These are phyloP conservation scores for Saccharomyces pastorianus DNA, from an alignment of 1,139 yeast genomes.

Conservation along the genomic window DNA sequence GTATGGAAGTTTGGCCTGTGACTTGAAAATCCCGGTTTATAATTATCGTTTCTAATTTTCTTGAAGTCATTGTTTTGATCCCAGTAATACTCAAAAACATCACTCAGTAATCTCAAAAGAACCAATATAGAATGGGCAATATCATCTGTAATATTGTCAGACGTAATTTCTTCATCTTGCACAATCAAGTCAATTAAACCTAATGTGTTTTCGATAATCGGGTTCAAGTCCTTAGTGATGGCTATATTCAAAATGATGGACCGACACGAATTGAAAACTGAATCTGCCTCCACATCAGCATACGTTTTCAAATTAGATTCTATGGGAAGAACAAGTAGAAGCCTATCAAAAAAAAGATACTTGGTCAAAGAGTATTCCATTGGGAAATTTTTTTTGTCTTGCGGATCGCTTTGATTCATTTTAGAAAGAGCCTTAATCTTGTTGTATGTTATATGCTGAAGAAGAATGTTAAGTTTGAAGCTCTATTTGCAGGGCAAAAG, in stretches of 20 bases:
- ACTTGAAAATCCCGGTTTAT: slow-evolving; percentile 22
- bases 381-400: background rate
- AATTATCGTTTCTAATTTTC: slow-evolving; percentile 4
- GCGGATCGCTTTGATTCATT: slow-evolving; percentile 1
- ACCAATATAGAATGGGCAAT: slow-evolving; percentile 22
- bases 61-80: slow-evolving; percentile 11
- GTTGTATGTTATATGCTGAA: background rate
- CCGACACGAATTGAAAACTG: slow-evolving; percentile 17
- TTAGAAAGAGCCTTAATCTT: background rate
- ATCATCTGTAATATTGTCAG: slow-evolving; percentile 13
- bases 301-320: slow-evolving; percentile 16
- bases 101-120: slow-evolving; percentile 23
- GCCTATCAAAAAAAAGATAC: slow-evolving; percentile 16
- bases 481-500: background rate
- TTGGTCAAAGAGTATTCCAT: slow-evolving; percentile 16
- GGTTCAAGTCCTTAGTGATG: slow-evolving; percentile 16
- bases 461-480: background rate
- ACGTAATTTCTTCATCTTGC: slow-evolving; percentile 12
- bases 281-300: slow-evolving; percentile 23
- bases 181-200: slow-evolving; percentile 19
- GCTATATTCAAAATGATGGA: slow-evolving; percentile 21
- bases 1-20: slow-evolving; percentile 25
- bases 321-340: slow-evolving; percentile 17
- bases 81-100: slow-evolving; percentile 27
- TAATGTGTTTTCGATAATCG: slow-evolving; percentile 15